Percentiles rank a stretch among this genome's conserved stretches.
Evolutionary conservation across 345 rosid species (phyloP).

Genomic region (Eucalyptus virginea): DNA sequence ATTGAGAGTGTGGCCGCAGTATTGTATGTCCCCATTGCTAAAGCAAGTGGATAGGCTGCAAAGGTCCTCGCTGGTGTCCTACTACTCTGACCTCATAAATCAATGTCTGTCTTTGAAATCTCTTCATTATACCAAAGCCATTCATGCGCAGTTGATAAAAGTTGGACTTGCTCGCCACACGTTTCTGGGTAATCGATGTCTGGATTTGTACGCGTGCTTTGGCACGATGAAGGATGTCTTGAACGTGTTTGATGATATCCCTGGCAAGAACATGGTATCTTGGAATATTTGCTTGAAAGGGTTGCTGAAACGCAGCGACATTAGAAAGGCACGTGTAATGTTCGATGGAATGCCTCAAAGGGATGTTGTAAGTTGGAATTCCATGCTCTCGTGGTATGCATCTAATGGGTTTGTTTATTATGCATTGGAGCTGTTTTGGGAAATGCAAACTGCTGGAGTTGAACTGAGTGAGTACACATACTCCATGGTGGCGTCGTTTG

Average conservation of each 20-base stretch:
- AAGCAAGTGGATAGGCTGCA: constrained; percentile 23
- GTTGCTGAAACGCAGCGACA: constrained; percentile 5
- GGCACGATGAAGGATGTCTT: constrained; percentile 25
- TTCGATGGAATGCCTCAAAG: constrained; percentile 63
- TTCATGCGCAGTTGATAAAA: constrained; percentile 58
- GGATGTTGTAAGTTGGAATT: constrained; percentile 68
- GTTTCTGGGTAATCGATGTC: constrained; percentile 57
- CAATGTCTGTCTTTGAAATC: constrained; percentile 27
- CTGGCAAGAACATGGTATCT: constrained; percentile 34
- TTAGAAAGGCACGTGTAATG: constrained; percentile 11
- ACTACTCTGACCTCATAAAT: constrained; percentile 24
- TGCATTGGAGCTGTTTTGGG: constrained; percentile 27
- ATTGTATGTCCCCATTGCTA: constrained; percentile 28
- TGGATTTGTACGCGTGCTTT: constrained; percentile 43
- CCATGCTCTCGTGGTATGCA: constrained; percentile 43
- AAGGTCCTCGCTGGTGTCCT: constrained; percentile 15
- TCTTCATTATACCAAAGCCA: constrained; percentile 4
- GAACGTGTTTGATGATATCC: constrained; percentile 30
- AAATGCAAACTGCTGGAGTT: constrained; percentile 34
- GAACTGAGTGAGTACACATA: constrained; percentile 43
- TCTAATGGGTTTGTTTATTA: constrained; percentile 17
- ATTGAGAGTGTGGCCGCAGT: background rate
- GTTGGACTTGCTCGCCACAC: constrained; percentile 35
- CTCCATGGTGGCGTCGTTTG: constrained; percentile 42
- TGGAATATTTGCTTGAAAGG: constrained; percentile 59